Evolutionary conservation across 2,329 filamentous ascomycete genomes (phyloP), one percentile per base, ranked within the genome.

Genomic region (Trichoderma oligosporum): DNA sequence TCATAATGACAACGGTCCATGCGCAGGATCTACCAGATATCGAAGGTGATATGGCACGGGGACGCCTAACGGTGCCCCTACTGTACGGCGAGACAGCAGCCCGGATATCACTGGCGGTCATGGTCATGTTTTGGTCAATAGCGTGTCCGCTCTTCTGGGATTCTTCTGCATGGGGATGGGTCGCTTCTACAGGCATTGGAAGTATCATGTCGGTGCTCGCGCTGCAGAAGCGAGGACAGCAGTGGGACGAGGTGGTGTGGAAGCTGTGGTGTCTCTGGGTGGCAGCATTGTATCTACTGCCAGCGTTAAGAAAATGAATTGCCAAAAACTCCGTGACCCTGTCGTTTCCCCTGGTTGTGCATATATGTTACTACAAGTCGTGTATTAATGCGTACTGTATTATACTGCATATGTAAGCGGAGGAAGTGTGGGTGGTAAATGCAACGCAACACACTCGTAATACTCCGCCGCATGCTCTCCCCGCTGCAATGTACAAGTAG

Each of bases 1-100:
- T 66, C 1, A 56, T 67, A 24, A 54, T 62, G n/a, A 69, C 64
- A 0, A 71, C 68, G 0, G 63, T 70, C 0, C 66, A 70, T 11
- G 62, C 63, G 0, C 61, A 70, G 22, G 68, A 70, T 42, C 47
- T 64, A 42, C 61, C 61, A 7, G 68, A 67, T 22, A 52, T 64
- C 48, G 63, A 66, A 18, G 68, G 68, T 0, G 68, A 70, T 27
- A 52, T 42, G n/a, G 65, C 62, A 6, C 56, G 68, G 12, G 64
- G 62, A 0, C 62, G 69, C 0, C 59, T 57, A 31, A 69, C 68
- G 0, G 60, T 68, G 9, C 68, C 67, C 6, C 47, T 70, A 20
- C 16, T 66, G 0, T 66, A 66, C 18, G 66, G 67, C 1, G 65
- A 70, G 39, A 41, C 3, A 7, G 36, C 29, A n/a, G 59, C 64